Evolutionary conservation across 2,329 filamentous ascomycete species (phyloP).

Genomic region (Microdochium trichocladiopsis): DNA sequence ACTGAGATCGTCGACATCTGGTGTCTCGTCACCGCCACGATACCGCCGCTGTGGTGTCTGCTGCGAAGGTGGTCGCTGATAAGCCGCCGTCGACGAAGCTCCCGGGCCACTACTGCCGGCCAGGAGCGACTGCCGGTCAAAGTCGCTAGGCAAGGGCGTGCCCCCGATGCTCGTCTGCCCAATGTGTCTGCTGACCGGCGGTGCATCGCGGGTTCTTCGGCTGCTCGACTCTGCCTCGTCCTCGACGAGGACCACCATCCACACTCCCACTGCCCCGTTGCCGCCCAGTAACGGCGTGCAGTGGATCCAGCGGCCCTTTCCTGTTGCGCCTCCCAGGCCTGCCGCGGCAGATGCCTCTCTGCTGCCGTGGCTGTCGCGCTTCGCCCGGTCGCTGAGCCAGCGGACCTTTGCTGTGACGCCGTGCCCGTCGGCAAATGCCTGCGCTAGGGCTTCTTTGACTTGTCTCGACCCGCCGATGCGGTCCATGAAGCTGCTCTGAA

Average conservation of each 20-base stretch:
- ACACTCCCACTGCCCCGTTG: slow-evolving; percentile 64
- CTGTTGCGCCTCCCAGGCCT: slow-evolving; percentile 36
- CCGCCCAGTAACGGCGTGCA: slow-evolving; percentile 65
- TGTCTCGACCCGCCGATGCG: slow-evolving; percentile 42
- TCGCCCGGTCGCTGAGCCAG: slow-evolving; percentile 44
- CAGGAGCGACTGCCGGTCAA: neutral
- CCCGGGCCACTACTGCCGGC: neutral
- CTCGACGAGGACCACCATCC: slow-evolving; percentile 71
- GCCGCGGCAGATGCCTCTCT: slow-evolving; percentile 6
- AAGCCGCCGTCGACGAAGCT: too few relatives aligned
- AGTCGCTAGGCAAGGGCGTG: neutral
- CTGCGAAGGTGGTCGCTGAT: neutral
- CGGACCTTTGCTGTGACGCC: slow-evolving; percentile 69
- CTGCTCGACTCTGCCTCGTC: slow-evolving; percentile 35
- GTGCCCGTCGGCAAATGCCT: slow-evolving; percentile 60
- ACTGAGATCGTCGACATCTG: neutral
- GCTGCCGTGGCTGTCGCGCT: slow-evolving; percentile 10
- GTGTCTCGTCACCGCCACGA: neutral
- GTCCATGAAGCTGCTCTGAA: slow-evolving; percentile 52
- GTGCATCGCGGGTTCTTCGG: slow-evolving; percentile 11
- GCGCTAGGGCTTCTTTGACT: slow-evolving; percentile 38
- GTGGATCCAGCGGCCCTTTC: slow-evolving; percentile 67
- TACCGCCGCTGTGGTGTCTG: neutral
- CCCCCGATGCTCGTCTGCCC: slow-evolving; percentile 1
- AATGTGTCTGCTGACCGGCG: slow-evolving; percentile 13